phyloP scores from a whole-genome alignment of 2,329 filamentous ascomycete species.

The Trichoderma lentiforme region DNA sequence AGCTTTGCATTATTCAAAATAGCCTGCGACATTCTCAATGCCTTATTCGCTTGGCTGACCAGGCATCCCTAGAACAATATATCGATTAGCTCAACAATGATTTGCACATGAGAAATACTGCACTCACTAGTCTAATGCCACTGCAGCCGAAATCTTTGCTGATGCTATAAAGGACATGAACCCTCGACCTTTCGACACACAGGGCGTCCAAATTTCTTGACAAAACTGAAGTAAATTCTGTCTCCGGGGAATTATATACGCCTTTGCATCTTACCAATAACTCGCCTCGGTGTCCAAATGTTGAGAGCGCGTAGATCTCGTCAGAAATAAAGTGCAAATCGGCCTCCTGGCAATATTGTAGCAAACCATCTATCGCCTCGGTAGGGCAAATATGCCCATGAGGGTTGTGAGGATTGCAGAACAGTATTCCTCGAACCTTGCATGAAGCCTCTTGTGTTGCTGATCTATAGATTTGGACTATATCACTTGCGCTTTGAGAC shows the following conservation, averaged over 20 bases:
- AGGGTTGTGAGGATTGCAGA: constrained; percentile 17
- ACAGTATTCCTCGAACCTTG: constrained; percentile 8
- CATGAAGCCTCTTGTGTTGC: not conserved
- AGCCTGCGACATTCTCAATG: constrained; percentile 9
- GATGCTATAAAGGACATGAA: constrained; percentile 13
- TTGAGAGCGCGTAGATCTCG: constrained; percentile 11
- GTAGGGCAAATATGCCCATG: constrained; percentile 13
- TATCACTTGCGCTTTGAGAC: not conserved
- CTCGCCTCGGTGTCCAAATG: not conserved
- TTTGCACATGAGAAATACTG: not conserved
- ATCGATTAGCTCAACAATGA: not conserved
- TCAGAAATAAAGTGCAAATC: constrained; percentile 15
- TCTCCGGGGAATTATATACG: not conserved
- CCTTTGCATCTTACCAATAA: not conserved
- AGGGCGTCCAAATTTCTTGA: constrained; percentile 1
- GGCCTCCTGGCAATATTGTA: constrained; percentile 5
- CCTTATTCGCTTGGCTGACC: constrained; percentile 10
- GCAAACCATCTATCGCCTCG: constrained; percentile 1
- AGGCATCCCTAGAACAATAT: constrained; percentile 1
- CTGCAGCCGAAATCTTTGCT: constrained; percentile 18
- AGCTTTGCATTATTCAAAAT: constrained; percentile 15
- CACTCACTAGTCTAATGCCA: constrained; percentile 4
- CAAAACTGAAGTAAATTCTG: constrained; percentile 10
- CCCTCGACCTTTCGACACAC: not conserved
- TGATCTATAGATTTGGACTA: not conserved